Evolutionary conservation across 2,329 filamentous ascomycete species (phyloP), one percentile per base, ranked within the genome.

Genomic region (Penicillium sp.): DNA sequence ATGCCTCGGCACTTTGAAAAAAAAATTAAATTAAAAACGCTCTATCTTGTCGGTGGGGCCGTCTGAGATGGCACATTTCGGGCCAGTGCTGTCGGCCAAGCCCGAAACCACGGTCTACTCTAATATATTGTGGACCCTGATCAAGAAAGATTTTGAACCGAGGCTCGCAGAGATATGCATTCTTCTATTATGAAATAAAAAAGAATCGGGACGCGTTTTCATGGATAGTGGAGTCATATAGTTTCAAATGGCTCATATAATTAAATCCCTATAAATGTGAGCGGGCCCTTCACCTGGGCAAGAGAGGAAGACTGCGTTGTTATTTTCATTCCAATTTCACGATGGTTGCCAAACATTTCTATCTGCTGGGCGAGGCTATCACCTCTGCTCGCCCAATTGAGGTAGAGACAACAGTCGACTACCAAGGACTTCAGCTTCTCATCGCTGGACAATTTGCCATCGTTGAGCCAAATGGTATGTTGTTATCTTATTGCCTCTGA

Each of bases 401-500:
- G 15, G 21, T 71, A 8, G 66, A 69, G 7, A 41, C 62, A 15
- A 60, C 60, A 5, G 44, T 60, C 19, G 58, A 61, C 33, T 43
- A 65, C 40, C 60, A 68, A 41, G 61, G 50, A 0, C 50, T 71
- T 16, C 59, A 62, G 19, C 44, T 65, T 31, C 50, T 68, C 9
- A 58, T 71, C 33, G 69, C 68, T 27, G 63, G 64, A 21, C 63
- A 72, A 38, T 71, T 71, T 54, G 68, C 69, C 16, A 68, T 72
- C 49, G 68, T 72, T 6, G 65, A 70, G 21, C 67, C 70, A 13
- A 63, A 50, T 38, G 69, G 70, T 72, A 61, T 19, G 57, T 41
- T 4, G 9, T n/a, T 16, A 23, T 41, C 16, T 19, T 21, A 16
- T 11, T 8, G 2, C 11, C 4, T 4, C 8, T 27, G 2, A 6